These are phyloP conservation scores for Elaphomyces granulatus DNA, from an alignment of 495 filamentous ascomycete species.

Conservation along the genomic window DNA sequence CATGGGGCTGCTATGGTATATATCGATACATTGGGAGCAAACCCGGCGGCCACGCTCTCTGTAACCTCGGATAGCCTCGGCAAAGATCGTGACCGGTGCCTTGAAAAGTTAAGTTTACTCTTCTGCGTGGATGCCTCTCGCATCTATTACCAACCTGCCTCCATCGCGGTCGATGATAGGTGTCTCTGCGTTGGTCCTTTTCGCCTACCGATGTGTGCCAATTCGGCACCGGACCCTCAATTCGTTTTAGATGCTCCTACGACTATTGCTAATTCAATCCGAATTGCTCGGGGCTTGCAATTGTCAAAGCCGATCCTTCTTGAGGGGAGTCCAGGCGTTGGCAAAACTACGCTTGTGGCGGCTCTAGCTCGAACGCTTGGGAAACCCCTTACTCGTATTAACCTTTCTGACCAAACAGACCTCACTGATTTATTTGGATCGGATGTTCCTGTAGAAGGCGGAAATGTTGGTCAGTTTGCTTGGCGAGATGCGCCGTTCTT, in stretches of 20 bases:
- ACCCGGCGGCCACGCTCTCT: slow-evolving; percentile 71
- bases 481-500: slow-evolving; percentile 96
- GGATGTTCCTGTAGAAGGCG: slow-evolving; percentile 87
- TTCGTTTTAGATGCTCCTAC: slow-evolving; percentile 82
- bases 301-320: slow-evolving; percentile 80
- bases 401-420: slow-evolving; percentile 95
- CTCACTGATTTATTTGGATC: slow-evolving; percentile 95
- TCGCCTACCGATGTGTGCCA: slow-evolving; percentile 37
- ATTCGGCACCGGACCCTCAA: slow-evolving; percentile 36
- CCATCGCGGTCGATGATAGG: slow-evolving; percentile 31
- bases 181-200: slow-evolving; percentile 59
- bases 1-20: slow-evolving; percentile 94
- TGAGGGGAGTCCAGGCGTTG: slow-evolving; percentile 92
- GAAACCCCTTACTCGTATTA: slow-evolving; percentile 76
- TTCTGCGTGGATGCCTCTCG: slow-evolving; percentile 44
- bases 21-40: slow-evolving; percentile 87
- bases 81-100: slow-evolving; percentile 52
- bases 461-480: slow-evolving; percentile 69
- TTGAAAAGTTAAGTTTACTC: slow-evolving; percentile 55
- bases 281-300: slow-evolving; percentile 81
- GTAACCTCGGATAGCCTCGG: slow-evolving; percentile 41
- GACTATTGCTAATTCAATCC: slow-evolving; percentile 75
- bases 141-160: slow-evolving; percentile 45
- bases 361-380: slow-evolving; percentile 69
- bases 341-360: slow-evolving; percentile 85